A percentile compares a stretch with the other conserved stretches of the same genome.
Conservation (phyloP, 768 basidiomycete genomes). For the Russula griseocarnosa region DNA sequence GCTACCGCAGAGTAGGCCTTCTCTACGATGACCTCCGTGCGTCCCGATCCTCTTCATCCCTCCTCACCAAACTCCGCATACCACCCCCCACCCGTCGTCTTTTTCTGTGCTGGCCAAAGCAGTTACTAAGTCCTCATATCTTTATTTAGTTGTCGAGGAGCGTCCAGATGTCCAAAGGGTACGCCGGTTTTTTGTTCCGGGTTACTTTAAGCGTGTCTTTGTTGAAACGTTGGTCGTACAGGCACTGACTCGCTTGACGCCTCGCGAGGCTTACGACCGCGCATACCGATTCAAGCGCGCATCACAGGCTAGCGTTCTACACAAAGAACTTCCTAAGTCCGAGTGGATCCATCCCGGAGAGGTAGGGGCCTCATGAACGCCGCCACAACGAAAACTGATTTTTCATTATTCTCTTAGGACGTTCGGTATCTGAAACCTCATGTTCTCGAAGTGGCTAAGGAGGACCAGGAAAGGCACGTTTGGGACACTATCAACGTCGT, state of each 20-base stretch:
- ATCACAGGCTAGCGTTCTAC: conserved; percentile 72
- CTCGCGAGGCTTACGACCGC: conserved; percentile 82
- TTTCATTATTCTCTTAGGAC: conserved; percentile 52
- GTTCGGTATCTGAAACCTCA: conserved; percentile 81
- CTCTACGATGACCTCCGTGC: conserved; percentile 91
- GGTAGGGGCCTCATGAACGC: conserved; percentile 45
- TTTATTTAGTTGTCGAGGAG: conserved; percentile 66
- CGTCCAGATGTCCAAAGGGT: conserved; percentile 74
- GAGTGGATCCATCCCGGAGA: conserved; percentile 74
- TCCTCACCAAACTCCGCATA: conserved; percentile 13
- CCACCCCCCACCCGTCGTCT: conserved; percentile 17
- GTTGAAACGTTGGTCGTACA: conserved; percentile 34
- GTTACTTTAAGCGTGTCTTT: neutral
- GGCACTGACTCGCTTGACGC: conserved; percentile 81
- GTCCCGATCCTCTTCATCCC: conserved; percentile 36
- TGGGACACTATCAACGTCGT: conserved; percentile 80
- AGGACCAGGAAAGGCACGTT: conserved; percentile 67
- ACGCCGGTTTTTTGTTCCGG: conserved; percentile 29
- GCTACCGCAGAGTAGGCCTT: conserved; percentile 85
- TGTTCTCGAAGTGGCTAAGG: conserved; percentile 65
- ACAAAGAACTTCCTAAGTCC: conserved; percentile 74
- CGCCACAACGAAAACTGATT: neutral
- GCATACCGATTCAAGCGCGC: conserved; percentile 85
- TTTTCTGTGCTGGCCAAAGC: conserved; percentile 10
- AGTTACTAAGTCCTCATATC: conserved; percentile 11